Conservation (phyloP, 2,329 filamentous ascomycete species). For the Talaromyces sp. region DNA sequence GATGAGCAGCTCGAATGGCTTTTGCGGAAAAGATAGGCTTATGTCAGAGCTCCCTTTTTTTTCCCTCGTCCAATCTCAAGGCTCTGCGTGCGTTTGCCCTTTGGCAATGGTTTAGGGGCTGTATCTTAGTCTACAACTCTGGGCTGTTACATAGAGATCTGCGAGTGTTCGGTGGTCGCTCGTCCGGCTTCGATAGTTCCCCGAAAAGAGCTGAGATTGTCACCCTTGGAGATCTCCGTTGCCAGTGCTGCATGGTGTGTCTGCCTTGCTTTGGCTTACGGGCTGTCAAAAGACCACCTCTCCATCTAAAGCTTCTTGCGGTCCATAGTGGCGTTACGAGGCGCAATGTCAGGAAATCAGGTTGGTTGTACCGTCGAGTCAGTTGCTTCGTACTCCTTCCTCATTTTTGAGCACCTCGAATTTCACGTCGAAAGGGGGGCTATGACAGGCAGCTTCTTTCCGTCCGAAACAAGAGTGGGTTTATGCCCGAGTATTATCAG, state of each 20-base stretch:
- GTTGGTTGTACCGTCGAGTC: not conserved
- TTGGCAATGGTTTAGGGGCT: not conserved
- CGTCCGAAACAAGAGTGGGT: not conserved
- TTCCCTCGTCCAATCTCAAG: not conserved
- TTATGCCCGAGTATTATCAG: not conserved
- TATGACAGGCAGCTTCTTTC: not conserved
- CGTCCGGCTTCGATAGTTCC: not conserved
- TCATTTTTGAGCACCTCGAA: not conserved
- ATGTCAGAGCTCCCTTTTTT: not conserved
- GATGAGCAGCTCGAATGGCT: not conserved
- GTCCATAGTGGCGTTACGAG: not conserved
- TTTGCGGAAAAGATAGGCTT: not conserved
- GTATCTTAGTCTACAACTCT: not conserved
- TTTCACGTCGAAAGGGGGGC: not conserved
- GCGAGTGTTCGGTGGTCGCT: not conserved
- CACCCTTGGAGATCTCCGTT: not conserved
- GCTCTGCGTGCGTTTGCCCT: not conserved
- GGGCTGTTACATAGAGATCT: not conserved
- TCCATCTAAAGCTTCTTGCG: not conserved
- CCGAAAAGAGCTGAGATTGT: not conserved
- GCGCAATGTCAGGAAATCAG: not conserved
- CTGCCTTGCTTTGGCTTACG: not conserved
- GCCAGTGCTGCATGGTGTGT: not conserved
- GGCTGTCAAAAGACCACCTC: not conserved
- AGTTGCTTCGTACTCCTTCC: not conserved